A percentile compares a stretch with the other conserved stretches of the same genome.
Evolutionary conservation across 2,329 filamentous ascomycete genomes (phyloP).

Genomic region (Elsinoe ampelina): DNA sequence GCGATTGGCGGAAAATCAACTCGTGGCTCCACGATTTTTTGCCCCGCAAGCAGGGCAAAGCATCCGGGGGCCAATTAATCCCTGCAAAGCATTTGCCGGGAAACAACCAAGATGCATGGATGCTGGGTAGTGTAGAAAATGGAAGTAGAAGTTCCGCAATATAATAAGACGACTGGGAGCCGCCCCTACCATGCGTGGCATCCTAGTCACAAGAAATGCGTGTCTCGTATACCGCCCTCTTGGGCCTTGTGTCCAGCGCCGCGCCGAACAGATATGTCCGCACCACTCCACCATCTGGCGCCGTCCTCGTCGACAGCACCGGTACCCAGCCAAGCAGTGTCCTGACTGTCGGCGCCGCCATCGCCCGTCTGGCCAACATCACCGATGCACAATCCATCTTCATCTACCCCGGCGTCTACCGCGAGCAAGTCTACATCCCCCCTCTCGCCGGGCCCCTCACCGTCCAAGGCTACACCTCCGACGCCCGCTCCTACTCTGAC

Average conservation of each 20-base stretch:
- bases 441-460: slow-evolving; percentile 29
- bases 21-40: neutral
- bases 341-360: neutral
- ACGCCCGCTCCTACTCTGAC: slow-evolving; percentile 27
- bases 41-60: neutral
- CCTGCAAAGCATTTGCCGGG: neutral
- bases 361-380: neutral
- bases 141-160: no score
- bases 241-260: neutral
- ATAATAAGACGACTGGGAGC: no score
- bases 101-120: neutral
- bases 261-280: neutral
- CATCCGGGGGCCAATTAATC: neutral
- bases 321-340: neutral
- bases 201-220: neutral
- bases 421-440: slow-evolving; percentile 32
- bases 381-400: slow-evolving; percentile 24
- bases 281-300: neutral
- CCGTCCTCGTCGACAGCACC: neutral
- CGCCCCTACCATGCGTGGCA: no score
- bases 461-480: slow-evolving; percentile 26
- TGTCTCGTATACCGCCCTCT: neutral
- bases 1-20: neutral
- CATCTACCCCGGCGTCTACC: slow-evolving; percentile 32
- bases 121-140: neutral